phyloP scores from a whole-genome alignment of 2,329 filamentous ascomycete genomes.

The Aspergillus felis region DNA sequence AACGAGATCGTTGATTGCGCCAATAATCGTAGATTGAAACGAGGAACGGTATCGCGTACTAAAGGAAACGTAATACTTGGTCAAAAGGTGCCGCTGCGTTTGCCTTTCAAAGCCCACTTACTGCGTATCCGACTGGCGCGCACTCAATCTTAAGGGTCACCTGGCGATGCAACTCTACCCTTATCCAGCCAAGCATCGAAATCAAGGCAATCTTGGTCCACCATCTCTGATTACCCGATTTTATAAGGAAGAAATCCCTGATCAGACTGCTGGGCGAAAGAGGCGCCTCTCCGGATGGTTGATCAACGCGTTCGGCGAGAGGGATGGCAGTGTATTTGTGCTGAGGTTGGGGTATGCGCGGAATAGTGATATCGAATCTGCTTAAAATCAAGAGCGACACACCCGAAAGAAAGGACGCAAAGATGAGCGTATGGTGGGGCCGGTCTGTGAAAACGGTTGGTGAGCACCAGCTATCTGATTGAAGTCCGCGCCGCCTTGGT shows the following conservation, averaged over 20 bases:
- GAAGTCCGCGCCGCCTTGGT: background rate
- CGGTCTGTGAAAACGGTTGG: conserved; percentile 35
- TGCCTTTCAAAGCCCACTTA: conserved; percentile 17
- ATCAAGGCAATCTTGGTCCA: conserved; percentile 22
- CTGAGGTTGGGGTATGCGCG: conserved; percentile 15
- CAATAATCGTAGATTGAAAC: conserved; percentile 41
- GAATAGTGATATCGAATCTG: conserved; percentile 28
- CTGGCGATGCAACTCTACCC: conserved; percentile 40
- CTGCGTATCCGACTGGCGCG: conserved; percentile 30
- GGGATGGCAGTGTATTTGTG: conserved; percentile 27
- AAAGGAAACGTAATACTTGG: conserved; percentile 10
- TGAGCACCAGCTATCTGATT: background rate
- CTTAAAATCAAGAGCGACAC: conserved; percentile 35
- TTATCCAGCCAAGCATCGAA: conserved; percentile 23
- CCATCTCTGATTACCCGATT: conserved; percentile 12
- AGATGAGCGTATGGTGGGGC: conserved; percentile 42
- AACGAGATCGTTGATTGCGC: conserved; percentile 25
- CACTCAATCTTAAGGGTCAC: conserved; percentile 44
- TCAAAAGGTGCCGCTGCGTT: background rate
- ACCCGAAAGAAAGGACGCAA: conserved; percentile 41
- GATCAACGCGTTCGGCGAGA: conserved; percentile 25
- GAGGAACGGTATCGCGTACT: conserved; percentile 40
- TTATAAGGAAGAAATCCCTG: conserved; percentile 3
- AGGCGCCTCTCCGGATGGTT: conserved; percentile 13
- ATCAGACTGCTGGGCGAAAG: conserved; percentile 3